Evolutionary conservation across 1,284 basidiomycete genomes (phyloP), one percentile per base, ranked within the genome.

Genomic region (Ceratobasidium sp.): DNA sequence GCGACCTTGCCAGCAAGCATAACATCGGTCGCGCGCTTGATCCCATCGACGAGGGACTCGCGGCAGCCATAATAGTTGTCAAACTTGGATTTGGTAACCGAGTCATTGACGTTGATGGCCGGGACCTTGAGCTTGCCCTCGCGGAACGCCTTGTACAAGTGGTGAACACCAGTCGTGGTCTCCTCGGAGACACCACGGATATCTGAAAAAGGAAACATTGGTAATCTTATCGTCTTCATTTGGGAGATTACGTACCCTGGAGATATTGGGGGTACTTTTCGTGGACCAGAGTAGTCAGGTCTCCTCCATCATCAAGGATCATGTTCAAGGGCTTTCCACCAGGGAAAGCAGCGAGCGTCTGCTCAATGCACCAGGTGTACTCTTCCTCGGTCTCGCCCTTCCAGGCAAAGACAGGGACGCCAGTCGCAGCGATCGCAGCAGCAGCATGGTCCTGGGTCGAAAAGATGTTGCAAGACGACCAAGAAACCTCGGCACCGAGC

Each of bases 381-480:
- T 99, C 97, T 87, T 99, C 97, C 86, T 99, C 98, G 78, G 97
- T 98, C 89, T 99, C 97, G 79, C 98, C 98, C 89, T 99, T 99
- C 97, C 97, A 99, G 80, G 97, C 98, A 85, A 93, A 99, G 84
- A 99, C 97, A 82, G 97, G 97, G 77, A 99, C 95, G 82, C 97
- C 97, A 80, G 98, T 98, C 35, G 97, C 97, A 80, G 97, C 97
- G 82, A 99, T 99, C 92, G 96, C 98, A 81, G 97, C 95, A 79
- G 97, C 98, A 79, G 97, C 97, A 87, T 99, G 97, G 86, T 99
- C 97, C 86, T 97, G 98, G 78, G 97, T 99, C 77, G 98, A 99
- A 89, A 98, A 99, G 86, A 99, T 99, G 90, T 99, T 99, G 89
- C 97, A 98, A 82, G 97, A 99, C 64, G 98, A 99, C 98, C 97